Base-by-base conservation (phyloP, 2,329 filamentous ascomycete species). In the Fusarium circinatum region DNA sequence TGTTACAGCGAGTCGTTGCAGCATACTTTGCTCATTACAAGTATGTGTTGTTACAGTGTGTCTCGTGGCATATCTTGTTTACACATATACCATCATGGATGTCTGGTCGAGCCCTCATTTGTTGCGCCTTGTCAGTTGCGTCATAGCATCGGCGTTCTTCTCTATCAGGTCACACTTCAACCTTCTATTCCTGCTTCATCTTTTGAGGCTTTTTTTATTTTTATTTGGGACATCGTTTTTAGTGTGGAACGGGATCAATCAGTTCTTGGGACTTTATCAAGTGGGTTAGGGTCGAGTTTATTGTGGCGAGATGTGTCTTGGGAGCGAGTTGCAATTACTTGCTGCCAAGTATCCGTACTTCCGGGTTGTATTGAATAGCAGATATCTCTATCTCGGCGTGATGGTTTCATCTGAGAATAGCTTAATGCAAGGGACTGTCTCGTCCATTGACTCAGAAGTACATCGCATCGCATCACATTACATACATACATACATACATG, bases 81-180 rank as follows among this genome's bases (percentile, higher is more conserved):
- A 17, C 20, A 41, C 48, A 20, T 60, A 55, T 44, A 51, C 54
- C 39, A 57, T 58, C 24, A 14, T 28, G 48, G 22, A 38, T 41
- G 24, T 42, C 42, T 65, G 45, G 36, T 61, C 30, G 54, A 59
- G 44, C 45, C 58, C 44, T 68, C 59, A 44, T 44, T 39, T 60
- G 41, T 61, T 68, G 58, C 30, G 57, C 57, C 62, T 62, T 59
- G 44, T 62, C 42, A 62, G 65, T 55, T 72, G 70, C 68, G 68
- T 75, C 78, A 79, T 79, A 77, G 77, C 70, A 77, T 75, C 68
- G 77, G 76, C 73, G 76, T 75, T 75, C 38, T 65, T 48, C 34
- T 58, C 52, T 45, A 48, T 58, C 62, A 32, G 41, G 47, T 38
- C 38, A 36, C 30, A 39, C 51, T 28, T 54, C 20, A n/a, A 39